Base-by-base conservation (phyloP, 805 yeast species). In the Barnettozyma wickerhamii region DNA sequence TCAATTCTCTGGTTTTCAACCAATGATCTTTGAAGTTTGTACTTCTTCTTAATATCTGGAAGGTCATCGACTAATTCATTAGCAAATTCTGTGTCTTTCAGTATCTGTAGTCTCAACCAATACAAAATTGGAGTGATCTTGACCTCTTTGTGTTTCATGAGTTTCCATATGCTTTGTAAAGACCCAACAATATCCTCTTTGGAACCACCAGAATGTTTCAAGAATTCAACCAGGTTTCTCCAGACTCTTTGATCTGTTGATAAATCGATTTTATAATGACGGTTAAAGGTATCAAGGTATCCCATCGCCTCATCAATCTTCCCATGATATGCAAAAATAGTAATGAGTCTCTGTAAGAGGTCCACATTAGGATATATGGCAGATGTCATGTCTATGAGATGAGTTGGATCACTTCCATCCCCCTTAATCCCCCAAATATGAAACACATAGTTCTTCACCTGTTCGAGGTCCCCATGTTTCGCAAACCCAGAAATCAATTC, bases 401-500 rank as follows among this genome's bases (percentile, higher is more conserved):
- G 19, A 10, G 13, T 14, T 14, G 50, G 45, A 9, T n/a, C 28
- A 21, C 41, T 17, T 9, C 36, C 42, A n/a, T 24, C 19, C 13
- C 30, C 40, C 21, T 27, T 28, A 13, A 54, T 46, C 5, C 57
- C 59, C 59, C 59, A 54, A 0, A 51, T 42, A 33, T 43, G 32
- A 6, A 32, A 15, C 13, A 54, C 46, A 15, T 54, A 53, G 5
- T 31, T 17, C 36, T 50, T 45, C 10, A 51, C 47, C n/a, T 48
- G 57, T 7, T 39, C 23, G 9, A 54, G 28, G 14, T 43, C 45
- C 4, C 50, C 51, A 20, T 35, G 19, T 20, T 45, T 45, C 3
- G 46, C 49, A 36, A 53, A 51, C 3, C 59, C 59, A 33, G 46
- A 34, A 10, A 54, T 40, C 17, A 52, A 31, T n/a, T 48, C 49